These are phyloP conservation scores for Aegilops umbellulata DNA, from an alignment of 176 grass and related monocot genomes.

Conservation along the genomic window DNA sequence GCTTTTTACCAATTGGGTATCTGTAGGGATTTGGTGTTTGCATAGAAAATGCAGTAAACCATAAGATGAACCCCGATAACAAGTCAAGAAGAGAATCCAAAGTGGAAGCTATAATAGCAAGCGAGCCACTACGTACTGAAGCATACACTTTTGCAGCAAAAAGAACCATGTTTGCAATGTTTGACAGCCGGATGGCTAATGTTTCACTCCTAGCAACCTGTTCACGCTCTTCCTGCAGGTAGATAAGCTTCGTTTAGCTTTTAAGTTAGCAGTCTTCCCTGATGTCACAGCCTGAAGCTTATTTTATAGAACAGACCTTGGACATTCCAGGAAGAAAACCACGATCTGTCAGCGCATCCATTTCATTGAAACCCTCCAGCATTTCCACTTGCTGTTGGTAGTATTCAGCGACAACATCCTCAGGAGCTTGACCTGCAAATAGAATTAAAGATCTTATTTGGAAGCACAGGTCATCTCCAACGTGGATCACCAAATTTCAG, in stretches of 20 bases:
- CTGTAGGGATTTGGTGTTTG: slow-evolving; percentile 95
- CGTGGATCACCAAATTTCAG: too few species aligned
- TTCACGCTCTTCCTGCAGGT: slow-evolving; percentile 71
- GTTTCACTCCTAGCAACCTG: slow-evolving; percentile 81
- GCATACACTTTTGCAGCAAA: slow-evolving; percentile 95
- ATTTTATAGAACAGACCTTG: slow-evolving; percentile 54
- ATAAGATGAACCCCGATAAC: slow-evolving; percentile 90
- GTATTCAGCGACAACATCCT: slow-evolving; percentile 86
- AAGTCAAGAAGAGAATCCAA: slow-evolving; percentile 96
- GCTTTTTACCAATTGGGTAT: slow-evolving; percentile 95
- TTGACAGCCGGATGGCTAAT: slow-evolving; percentile 77
- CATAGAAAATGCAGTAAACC: slow-evolving; percentile 98
- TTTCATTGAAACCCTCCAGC: slow-evolving; percentile 97
- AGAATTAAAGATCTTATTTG: background rate
- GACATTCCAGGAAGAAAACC: slow-evolving; percentile 97
- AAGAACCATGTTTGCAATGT: slow-evolving; percentile 94
- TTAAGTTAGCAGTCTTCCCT: background rate
- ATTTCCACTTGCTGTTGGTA: slow-evolving; percentile 98
- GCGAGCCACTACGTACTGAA: slow-evolving; percentile 79
- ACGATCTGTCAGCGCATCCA: slow-evolving; percentile 85
- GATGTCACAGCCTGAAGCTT: background rate
- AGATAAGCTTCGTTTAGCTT: background rate
- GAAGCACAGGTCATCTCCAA: too few species aligned
- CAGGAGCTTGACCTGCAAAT: slow-evolving; percentile 49
- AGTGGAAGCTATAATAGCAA: slow-evolving; percentile 91